A percentile compares a stretch with the other conserved stretches of the same genome.
These are phyloP conservation scores for Schizophyllum commune DNA, from an alignment of 1,284 basidiomycete genomes.

Conservation along the genomic window DNA sequence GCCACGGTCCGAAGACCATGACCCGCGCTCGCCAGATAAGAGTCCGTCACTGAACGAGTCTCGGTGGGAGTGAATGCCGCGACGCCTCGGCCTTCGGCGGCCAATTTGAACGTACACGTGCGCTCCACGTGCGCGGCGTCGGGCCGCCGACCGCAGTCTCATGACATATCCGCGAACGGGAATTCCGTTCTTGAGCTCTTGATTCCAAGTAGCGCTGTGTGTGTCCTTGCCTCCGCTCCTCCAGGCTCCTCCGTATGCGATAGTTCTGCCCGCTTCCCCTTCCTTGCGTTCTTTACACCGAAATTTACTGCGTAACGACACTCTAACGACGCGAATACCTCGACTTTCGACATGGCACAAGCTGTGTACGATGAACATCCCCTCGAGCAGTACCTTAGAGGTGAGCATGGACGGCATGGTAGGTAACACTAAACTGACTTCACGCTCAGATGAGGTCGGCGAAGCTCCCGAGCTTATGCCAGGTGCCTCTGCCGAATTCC, in stretches of 20 bases:
- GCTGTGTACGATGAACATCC: constrained; percentile 72
- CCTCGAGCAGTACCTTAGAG: constrained; percentile 63
- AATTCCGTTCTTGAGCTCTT: too few species aligned
- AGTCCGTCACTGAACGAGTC: neutral
- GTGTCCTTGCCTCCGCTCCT: neutral
- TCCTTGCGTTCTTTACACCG: neutral
- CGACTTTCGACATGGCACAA: constrained; percentile 52
- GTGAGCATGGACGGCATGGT: constrained; percentile 30
- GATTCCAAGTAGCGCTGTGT: too few species aligned
- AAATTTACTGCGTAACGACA: neutral
- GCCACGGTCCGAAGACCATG: too few species aligned
- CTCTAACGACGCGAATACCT: constrained; percentile 1
- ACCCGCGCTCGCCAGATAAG: neutral
- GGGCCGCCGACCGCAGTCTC: too few species aligned
- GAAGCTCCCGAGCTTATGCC: constrained; percentile 32
- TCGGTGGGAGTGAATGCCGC: neutral
- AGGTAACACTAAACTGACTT: neutral
- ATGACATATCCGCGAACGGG: too few species aligned
- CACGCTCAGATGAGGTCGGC: constrained; percentile 39
- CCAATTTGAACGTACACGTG: too few species aligned
- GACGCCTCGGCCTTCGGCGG: too few species aligned
- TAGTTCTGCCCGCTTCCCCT: neutral
- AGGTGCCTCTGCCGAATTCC: constrained; percentile 27
- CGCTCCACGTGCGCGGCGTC: too few species aligned
- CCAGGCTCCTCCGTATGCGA: neutral